These are phyloP conservation scores for Exserohilum rostratum DNA, from an alignment of 2,329 filamentous ascomycete genomes.

Conservation along the genomic window DNA sequence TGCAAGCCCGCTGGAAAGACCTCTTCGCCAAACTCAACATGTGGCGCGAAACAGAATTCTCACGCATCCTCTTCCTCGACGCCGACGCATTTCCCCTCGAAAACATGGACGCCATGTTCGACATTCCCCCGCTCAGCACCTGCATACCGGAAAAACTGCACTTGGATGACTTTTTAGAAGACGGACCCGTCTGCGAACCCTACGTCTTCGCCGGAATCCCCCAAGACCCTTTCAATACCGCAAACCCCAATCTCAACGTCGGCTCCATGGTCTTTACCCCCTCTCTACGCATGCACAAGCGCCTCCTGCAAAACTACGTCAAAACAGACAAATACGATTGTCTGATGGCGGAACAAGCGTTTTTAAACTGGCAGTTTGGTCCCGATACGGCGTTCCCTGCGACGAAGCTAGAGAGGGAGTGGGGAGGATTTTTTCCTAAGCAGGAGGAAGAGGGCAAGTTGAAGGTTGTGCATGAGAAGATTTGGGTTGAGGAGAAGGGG, in stretches of 20 bases:
- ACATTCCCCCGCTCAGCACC: conserved; percentile 22
- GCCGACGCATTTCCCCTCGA: conserved; percentile 42
- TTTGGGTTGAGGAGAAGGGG: conserved; percentile 30
- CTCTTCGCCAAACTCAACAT: conserved; percentile 47
- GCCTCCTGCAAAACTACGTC: conserved; percentile 41
- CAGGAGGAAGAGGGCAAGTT: conserved; percentile 31
- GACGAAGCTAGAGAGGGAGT: conserved; percentile 30
- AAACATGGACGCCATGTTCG: conserved; percentile 41
- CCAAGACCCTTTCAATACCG: conserved; percentile 21
- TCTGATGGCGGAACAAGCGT: conserved; percentile 43
- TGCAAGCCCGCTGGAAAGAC: conserved; percentile 39
- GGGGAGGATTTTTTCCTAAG: conserved; percentile 35
- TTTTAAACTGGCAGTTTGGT: conserved; percentile 43
- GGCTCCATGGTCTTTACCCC: conserved; percentile 43
- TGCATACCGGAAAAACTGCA: conserved; percentile 32
- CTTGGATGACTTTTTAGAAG: conserved; percentile 30
- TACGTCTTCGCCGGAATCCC: conserved; percentile 39
- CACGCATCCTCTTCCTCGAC: conserved; percentile 41
- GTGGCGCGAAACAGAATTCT: conserved; percentile 43
- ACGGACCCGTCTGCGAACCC: conserved; percentile 35
- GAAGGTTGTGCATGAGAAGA: conserved; percentile 46
- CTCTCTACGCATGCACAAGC: conserved; percentile 35
- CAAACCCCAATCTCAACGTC: conserved; percentile 36
- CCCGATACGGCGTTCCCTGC: conserved; percentile 36
- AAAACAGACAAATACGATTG: conserved; percentile 40